Evolutionary conservation across 2,329 filamentous ascomycete species (phyloP).

Genomic region (Phaeoacremonium minimum): DNA sequence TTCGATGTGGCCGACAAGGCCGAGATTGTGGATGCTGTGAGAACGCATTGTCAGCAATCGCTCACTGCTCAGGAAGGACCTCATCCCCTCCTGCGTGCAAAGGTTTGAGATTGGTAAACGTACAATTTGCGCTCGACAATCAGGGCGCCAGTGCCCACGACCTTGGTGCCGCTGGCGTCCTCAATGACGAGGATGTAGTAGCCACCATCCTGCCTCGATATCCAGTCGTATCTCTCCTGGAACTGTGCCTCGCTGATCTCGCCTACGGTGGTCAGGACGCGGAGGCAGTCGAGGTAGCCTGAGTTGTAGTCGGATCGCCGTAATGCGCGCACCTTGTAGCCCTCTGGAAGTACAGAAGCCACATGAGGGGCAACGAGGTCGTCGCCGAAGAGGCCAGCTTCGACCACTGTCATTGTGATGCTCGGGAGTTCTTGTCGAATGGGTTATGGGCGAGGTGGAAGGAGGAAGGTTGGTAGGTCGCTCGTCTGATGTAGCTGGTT

Average conservation of each 20-base stretch:
- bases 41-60: background rate
- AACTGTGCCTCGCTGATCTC: constrained; percentile 75
- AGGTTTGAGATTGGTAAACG: constrained; percentile 28
- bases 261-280: constrained; percentile 88
- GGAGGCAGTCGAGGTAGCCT: constrained; percentile 87
- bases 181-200: constrained; percentile 88
- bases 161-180: constrained; percentile 55
- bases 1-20: constrained; percentile 90
- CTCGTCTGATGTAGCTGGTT: too few relatives aligned
- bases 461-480: too few relatives aligned
- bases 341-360: constrained; percentile 66
- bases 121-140: constrained; percentile 94
- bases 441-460: constrained; percentile 7
- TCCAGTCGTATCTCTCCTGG: constrained; percentile 77
- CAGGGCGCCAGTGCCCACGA: constrained; percentile 89
- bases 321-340: constrained; percentile 80
- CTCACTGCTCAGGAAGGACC: too few relatives aligned
- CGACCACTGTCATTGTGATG: too few relatives aligned
- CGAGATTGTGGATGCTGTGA: constrained; percentile 70
- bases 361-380: constrained; percentile 76
- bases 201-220: constrained; percentile 64
- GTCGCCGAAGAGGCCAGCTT: constrained; percentile 69
- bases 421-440: too few relatives aligned
- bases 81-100: too few relatives aligned
- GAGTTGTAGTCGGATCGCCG: constrained; percentile 71